These are phyloP conservation scores for Hygrophorus russula DNA, from an alignment of 768 basidiomycete genomes.

Conservation along the genomic window DNA sequence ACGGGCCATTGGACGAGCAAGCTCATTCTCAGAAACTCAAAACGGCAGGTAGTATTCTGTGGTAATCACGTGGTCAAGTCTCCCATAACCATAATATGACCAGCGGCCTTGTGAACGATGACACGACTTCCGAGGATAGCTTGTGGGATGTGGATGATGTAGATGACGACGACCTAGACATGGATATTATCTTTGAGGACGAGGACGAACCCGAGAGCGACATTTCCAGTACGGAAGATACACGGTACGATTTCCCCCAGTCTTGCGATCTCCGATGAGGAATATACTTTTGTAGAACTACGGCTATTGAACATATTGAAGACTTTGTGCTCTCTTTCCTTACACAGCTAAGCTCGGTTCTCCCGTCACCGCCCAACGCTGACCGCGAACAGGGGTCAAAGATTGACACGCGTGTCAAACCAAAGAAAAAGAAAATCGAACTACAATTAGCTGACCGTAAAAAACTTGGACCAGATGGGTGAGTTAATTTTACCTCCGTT, in stretches of 20 bases:
- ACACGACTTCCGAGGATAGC: too few relatives aligned
- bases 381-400: not conserved
- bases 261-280: not conserved
- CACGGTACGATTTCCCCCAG: too few relatives aligned
- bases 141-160: not conserved
- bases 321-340: slow-evolving; percentile 18
- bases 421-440: slow-evolving; percentile 5
- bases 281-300: not conserved
- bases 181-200: not conserved
- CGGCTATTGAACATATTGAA: slow-evolving; percentile 14
- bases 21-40: too few relatives aligned
- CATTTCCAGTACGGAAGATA: too few relatives aligned
- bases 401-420: slow-evolving; percentile 1
- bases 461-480: slow-evolving; percentile 6
- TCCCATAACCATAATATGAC: too few relatives aligned
- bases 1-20: too few relatives aligned
- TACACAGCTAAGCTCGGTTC: slow-evolving; percentile 16
- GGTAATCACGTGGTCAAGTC: too few relatives aligned
- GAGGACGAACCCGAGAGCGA: too few relatives aligned
- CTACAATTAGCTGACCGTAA: slow-evolving; percentile 8
- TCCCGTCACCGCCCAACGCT: slow-evolving; percentile 6
- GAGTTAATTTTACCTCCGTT: not conserved
- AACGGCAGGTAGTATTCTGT: too few relatives aligned
- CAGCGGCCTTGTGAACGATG: too few relatives aligned
- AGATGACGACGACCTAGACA: not conserved